A percentile compares a stretch with the other conserved stretches of the same genome.
Evolutionary conservation across 2,329 filamentous ascomycete genomes (phyloP).

Genomic region (Immersiporthe knoxdaviesiana): DNA sequence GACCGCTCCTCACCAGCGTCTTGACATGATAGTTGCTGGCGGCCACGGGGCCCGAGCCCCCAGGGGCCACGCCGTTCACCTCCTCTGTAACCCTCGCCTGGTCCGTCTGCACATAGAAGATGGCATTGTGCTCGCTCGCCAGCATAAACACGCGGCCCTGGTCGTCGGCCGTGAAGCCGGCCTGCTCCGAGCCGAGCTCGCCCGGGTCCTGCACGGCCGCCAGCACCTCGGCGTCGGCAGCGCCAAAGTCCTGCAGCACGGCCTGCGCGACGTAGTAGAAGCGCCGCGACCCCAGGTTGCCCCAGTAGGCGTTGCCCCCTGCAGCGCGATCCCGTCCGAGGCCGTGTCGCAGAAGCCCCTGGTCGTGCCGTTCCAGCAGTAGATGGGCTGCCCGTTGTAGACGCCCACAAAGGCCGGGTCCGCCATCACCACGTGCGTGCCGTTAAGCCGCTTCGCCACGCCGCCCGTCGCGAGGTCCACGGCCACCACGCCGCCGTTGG

Average conservation of each 20-base stretch:
- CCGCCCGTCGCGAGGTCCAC: constrained; percentile 43
- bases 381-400: constrained; percentile 41
- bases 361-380: constrained; percentile 41
- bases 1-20: constrained; percentile 42
- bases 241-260: constrained; percentile 37
- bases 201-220: constrained; percentile 43
- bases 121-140: constrained; percentile 48
- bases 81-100: constrained; percentile 40
- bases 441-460: constrained; percentile 42
- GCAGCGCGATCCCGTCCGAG: constrained; percentile 44
- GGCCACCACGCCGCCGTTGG: constrained; percentile 42
- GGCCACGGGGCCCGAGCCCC: constrained; percentile 39
- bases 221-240: constrained; percentile 41
- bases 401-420: constrained; percentile 45
- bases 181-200: constrained; percentile 45
- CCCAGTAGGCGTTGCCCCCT: constrained; percentile 48
- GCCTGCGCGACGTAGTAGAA: constrained; percentile 46
- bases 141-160: constrained; percentile 45
- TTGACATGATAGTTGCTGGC: constrained; percentile 44
- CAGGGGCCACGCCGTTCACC: constrained; percentile 40
- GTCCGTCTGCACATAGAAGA: constrained; percentile 46
- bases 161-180: constrained; percentile 47
- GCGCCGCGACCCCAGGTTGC: constrained; percentile 44
- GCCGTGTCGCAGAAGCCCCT: constrained; percentile 38
- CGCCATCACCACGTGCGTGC: constrained; percentile 42